phyloP scores from a whole-genome alignment of 2,329 filamentous ascomycete species.

The Aspergillus sp. region DNA sequence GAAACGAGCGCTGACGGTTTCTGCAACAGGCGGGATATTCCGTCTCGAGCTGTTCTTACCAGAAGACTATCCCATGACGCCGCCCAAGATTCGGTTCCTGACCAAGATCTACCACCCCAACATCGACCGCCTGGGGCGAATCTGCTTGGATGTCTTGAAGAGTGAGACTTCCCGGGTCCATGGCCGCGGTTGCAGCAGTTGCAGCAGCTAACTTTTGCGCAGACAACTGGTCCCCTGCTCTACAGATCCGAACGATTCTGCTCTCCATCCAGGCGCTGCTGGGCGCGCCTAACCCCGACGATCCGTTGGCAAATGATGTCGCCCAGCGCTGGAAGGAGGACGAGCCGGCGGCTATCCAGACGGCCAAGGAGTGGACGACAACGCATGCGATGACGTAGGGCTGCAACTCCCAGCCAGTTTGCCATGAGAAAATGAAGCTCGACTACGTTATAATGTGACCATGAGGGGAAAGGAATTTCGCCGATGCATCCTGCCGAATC shows the following conservation, averaged over 20 bases:
- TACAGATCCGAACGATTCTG: conserved; percentile 97
- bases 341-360: conserved; percentile 82
- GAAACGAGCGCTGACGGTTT: conserved; percentile 3
- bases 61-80: conserved; percentile 98
- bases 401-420: conserved; percentile 7
- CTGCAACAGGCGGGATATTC: conserved; percentile 64
- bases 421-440: conserved; percentile 26
- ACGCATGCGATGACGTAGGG: conserved; percentile 58
- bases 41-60: conserved; percentile 95
- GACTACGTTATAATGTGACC: neutral
- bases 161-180: too few species aligned
- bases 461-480: neutral
- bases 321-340: conserved; percentile 98
- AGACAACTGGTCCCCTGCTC: conserved; percentile 98
- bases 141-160: conserved; percentile 94
- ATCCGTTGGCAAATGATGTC: conserved; percentile 95
- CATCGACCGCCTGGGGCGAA: conserved; percentile 93
- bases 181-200: too few species aligned
- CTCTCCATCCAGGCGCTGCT: conserved; percentile 95
- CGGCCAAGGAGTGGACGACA: conserved; percentile 83
- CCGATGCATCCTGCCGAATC: too few species aligned
- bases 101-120: conserved; percentile 99
- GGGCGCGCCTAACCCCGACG: conserved; percentile 92
- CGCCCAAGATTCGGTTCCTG: conserved; percentile 94
- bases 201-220: conserved; percentile 3